Evolutionary conservation across 2,329 filamentous ascomycete species (phyloP).

Genomic region (Fusarium sp.): DNA sequence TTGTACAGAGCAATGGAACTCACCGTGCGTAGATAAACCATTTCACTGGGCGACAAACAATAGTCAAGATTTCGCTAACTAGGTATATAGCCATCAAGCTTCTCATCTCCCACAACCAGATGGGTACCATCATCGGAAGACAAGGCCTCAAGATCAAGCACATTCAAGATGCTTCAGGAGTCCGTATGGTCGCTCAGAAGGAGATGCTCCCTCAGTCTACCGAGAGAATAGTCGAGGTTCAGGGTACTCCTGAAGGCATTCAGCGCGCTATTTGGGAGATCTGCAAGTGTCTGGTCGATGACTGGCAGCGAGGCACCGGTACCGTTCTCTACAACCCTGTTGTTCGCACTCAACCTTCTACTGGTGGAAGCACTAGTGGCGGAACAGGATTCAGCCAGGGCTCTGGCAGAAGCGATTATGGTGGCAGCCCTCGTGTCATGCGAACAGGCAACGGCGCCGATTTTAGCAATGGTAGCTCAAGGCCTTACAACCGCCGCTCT

Average conservation of each 20-base stretch:
- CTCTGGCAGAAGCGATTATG: constrained; percentile 64
- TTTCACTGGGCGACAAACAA: not conserved
- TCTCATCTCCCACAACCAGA: constrained; percentile 99
- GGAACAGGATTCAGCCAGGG: constrained; percentile 53
- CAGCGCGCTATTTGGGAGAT: constrained; percentile 99
- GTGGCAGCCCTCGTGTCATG: constrained; percentile 77
- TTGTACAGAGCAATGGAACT: constrained; percentile 87
- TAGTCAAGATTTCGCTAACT: constrained; percentile 25
- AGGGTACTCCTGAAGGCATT: constrained; percentile 93
- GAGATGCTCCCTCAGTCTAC: constrained; percentile 99
- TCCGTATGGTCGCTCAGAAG: constrained; percentile 99
- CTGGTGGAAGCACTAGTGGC: constrained; percentile 58
- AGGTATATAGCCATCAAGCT: constrained; percentile 83
- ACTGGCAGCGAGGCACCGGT: constrained; percentile 96
- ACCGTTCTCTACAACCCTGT: constrained; percentile 98
- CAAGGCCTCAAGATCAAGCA: constrained; percentile 99
- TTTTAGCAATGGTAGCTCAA: constrained; percentile 82
- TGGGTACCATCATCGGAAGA: constrained; percentile 98
- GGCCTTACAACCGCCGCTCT: constrained; percentile 80
- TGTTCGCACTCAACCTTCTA: constrained; percentile 79
- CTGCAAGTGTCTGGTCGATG: constrained; percentile 96
- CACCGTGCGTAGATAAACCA: constrained; percentile 73
- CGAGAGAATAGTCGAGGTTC: constrained; percentile 96
- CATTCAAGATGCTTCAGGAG: constrained; percentile 95
- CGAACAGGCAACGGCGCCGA: constrained; percentile 97